Evolutionary conservation across 2,329 filamentous ascomycete species (phyloP), one percentile per base, ranked within the genome.

Genomic region (Aspergillus ochraceoroseus): DNA sequence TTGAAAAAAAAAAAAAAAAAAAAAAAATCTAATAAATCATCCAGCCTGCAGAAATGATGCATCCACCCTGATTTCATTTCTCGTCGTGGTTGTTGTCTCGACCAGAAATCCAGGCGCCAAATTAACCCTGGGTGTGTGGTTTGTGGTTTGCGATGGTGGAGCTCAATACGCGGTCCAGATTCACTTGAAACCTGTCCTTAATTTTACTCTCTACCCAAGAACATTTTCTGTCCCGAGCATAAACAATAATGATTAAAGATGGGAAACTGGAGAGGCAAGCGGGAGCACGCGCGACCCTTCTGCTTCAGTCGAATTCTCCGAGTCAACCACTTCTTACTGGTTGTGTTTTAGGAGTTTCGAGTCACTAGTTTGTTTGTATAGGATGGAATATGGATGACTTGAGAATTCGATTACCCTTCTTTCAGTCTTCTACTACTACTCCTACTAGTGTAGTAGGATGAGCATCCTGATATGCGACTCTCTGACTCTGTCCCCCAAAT

Each of bases 131-230:
- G 23, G 52, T n/a, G n/a, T n/a, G n/a, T n/a, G n/a, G n/a, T n/a
- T 51, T 23, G 32, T 47, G 18, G 33, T 41, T 43, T 37, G 25
- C 40, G 30, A 33, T 27, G 25, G 51, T 48, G 54, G 50, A 50
- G 46, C 46, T 31, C 33, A 13, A 41, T 37, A 32, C 46, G 38
- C 39, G 47, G 49, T 51, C 47, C 45, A 32, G 43, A 47, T 28
- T 38, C n/a, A n/a, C 38, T 38, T 32, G 23, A 31, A 39, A 41
- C 37, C 31, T 32, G 18, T 32, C 27, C 31, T 29, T 41, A 33
- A 31, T 41, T 19, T 34, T 29, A 25, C 12, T 20, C 22, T 19
- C 5, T 12, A 32, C 32, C 17, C 5, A 33, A 32, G 22, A 43
- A 44, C 32, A 25, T 28, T 43, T 25, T 25, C 17, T n/a, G n/a